Evolutionary conservation across 805 yeast genomes (phyloP).

Genomic region (Blastobotrys mokoenaii): DNA sequence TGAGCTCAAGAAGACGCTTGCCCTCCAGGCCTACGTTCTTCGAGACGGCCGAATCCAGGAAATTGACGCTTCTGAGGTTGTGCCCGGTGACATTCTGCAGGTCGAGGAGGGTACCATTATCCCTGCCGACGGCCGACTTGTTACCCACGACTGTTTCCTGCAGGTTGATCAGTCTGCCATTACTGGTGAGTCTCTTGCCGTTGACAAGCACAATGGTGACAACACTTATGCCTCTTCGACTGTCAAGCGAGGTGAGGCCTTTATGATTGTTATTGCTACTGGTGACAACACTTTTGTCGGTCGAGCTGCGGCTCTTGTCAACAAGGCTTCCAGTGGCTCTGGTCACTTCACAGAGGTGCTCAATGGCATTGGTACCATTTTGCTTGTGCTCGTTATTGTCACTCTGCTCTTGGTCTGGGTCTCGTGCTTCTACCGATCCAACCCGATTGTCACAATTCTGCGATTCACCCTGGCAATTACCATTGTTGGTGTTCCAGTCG

Average conservation of each 20-base stretch:
- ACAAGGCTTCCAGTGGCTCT: conserved; percentile 84
- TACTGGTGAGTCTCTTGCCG: conserved; percentile 96
- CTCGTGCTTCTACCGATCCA: conserved; percentile 90
- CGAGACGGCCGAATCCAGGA: conserved; percentile 75
- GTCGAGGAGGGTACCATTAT: conserved; percentile 89
- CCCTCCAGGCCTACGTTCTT: conserved; percentile 78
- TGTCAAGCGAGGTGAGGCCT: conserved; percentile 91
- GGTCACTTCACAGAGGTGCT: conserved; percentile 97
- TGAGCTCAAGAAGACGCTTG: conserved; percentile 90
- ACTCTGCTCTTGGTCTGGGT: conserved; percentile 87
- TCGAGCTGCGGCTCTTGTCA: conserved; percentile 93
- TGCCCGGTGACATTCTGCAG: conserved; percentile 91
- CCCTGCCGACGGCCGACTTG: conserved; percentile 88
- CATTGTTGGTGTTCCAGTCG: conserved; percentile 97
- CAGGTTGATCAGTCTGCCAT: conserved; percentile 95
- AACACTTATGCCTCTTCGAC: conserved; percentile 85
- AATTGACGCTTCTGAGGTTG: conserved; percentile 75
- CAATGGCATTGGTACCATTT: conserved; percentile 93
- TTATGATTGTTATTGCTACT: conserved; percentile 88
- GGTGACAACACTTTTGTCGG: conserved; percentile 96
- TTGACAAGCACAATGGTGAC: conserved; percentile 85
- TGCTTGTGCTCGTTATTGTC: conserved; percentile 78
- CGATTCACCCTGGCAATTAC: conserved; percentile 92
- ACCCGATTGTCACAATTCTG: conserved; percentile 75
- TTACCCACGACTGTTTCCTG: conserved; percentile 74